Evolutionary conservation across 1,139 yeast genomes (phyloP), one percentile per base, ranked within the genome.

Genomic region (Saccharomyces hybrid): DNA sequence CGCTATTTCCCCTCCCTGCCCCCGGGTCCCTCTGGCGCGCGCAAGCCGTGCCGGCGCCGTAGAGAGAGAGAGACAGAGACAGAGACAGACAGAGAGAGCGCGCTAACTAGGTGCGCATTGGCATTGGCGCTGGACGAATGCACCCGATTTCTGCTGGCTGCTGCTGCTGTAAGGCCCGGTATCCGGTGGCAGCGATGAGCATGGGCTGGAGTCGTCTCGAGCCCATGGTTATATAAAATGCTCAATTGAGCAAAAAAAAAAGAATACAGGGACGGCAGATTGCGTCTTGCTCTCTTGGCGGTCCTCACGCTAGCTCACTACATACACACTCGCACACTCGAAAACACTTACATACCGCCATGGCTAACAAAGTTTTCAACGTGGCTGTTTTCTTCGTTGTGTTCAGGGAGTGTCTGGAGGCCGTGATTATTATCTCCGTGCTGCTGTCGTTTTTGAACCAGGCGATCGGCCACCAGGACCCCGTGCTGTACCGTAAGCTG

Each of bases 341-440:
- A 20, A 20, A 20, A 38, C 42, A 16, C 42, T 6, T 8, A 38
- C 11, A 38, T 38, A 4, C n/a, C 42, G 42, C 41, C 52, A 57
- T 53, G 50, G 51, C 62, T 48, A 61, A 61, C 54, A 71, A 70
- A 55, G 75, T 73, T 31, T 73, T 73, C 59, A 73, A 71, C 63
- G 76, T 73, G 51, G 72, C 75, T 9, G 90, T 88, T 56, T 89
- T 89, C 77, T 89, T 89, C 73, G 88, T 89, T 62, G 89, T 88
- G 56, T 79, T 89, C 59, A 75, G 97, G 65, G 96, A 89, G 72
- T 84, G 95, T 51, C 72, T 89, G 60, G 96, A 89, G 72, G 88
- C 96, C 13, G 95, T 93, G 34, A 83, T 89, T 55, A 84, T 89
- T 66, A 84, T 89, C 31, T 88, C 96, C 16, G 96, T 90, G 28